Base-by-base conservation (phyloP, 2,329 filamentous ascomycete genomes). In the Penicillium olsonii region DNA sequence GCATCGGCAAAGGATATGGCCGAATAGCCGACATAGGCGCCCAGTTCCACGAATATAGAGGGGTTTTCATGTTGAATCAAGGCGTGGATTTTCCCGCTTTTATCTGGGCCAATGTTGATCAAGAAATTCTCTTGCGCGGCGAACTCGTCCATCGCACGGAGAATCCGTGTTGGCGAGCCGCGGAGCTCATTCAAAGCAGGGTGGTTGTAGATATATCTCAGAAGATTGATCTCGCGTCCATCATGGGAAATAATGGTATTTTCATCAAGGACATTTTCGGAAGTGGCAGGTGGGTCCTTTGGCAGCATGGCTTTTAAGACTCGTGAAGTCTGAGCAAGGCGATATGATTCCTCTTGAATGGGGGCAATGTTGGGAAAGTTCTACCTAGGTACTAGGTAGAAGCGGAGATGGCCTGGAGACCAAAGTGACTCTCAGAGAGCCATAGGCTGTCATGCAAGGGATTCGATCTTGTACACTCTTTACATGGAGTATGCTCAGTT, bases 21-120 rank as follows among this genome's bases (percentile, higher is more conserved):
- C 19, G 49, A 52, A 38, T 53, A 53, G 4, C 53, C 50, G 22
- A 55, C 45, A 39, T 55, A 53, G 6, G 46, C 53, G 12, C 53
- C 53, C 2, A 55, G 11, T 17, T 55, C 53, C 12, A 55, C 47
- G 2, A 53, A 12, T 10, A 51, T 43, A 10, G 43, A 27, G 2
- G 53, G 53, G 14, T 45, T 45, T 10, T 50, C 42, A 4, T 48
- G n/a, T 12, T 37, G 35, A 15, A 57, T 49, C 11, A 55, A n/a
- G 2, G 44, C 37, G n/a, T 15, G 20, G 2, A 55, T 31, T 12
- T 51, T 47, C 11, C 29, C 35, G 2, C 39, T 50, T 29, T 54
- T 50, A n/a, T 52, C 50, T 8, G 26, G 37, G n/a, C 53, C 50
- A 4, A 52, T 49, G 20, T 52, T 57, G 22, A 57, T 55, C 3